These are phyloP conservation scores for Crithidia brevicula DNA, from an alignment of 208 protist species.

Conservation along the genomic window DNA sequence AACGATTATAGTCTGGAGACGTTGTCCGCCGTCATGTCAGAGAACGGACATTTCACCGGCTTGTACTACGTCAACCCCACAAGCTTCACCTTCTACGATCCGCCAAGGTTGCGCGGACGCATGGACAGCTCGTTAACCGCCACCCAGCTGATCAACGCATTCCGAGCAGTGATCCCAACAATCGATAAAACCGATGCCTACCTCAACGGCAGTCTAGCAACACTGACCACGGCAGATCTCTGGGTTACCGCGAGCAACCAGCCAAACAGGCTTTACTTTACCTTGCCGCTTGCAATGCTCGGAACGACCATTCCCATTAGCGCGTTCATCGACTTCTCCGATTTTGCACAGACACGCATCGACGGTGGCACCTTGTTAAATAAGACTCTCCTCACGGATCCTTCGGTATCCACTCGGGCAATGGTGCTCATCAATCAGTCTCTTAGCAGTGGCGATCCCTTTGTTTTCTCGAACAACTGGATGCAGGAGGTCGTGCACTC, in stretches of 20 bases:
- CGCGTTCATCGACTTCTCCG: not conserved
- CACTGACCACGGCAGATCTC: not conserved
- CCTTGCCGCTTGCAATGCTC: not conserved
- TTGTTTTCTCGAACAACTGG: constrained; percentile 32
- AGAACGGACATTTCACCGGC: not conserved
- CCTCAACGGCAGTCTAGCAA: not conserved
- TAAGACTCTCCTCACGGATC: not conserved
- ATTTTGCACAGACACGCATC: not conserved
- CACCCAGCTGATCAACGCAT: not conserved
- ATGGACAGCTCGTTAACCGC: not conserved
- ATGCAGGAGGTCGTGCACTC: not conserved
- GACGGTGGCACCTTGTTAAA: constrained; percentile 1
- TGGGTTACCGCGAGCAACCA: not conserved
- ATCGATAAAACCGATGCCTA: not conserved
- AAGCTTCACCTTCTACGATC: not conserved
- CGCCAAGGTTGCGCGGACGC: not conserved
- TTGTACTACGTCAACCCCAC: constrained; percentile 1
- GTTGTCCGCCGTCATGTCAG: not conserved
- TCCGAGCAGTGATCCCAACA: not conserved
- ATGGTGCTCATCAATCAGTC: constrained; percentile 13
- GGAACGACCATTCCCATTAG: not conserved
- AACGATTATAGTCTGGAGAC: not conserved
- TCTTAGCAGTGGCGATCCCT: not conserved
- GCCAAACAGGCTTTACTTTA: constrained; percentile 1
- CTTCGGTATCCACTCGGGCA: not conserved